Base-by-base conservation (phyloP, 139 green algal genomes). In the Deuterostichococcus epilithicus region DNA sequence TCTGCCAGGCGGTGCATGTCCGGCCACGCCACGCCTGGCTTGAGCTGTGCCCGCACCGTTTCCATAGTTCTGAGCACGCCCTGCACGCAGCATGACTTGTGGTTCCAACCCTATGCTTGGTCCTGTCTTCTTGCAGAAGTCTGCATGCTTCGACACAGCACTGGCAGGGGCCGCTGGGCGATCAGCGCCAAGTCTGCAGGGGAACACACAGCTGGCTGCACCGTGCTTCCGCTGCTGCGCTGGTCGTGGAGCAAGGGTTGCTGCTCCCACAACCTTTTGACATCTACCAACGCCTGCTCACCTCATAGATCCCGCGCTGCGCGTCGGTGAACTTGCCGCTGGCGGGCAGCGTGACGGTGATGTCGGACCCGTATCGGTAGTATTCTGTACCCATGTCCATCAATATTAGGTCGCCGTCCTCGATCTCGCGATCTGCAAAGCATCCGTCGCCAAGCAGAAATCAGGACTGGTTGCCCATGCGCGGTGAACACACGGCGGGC, bases 321-420 rank as follows among this genome's bases (percentile, higher is more conserved):
- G 90, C 72, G 1, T 78, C 8, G 0, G 84, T 91, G 86, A 98
- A 97, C 39, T 82, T 88, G 73, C 93, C 93, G 68, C 81, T 86
- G 26, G 84, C 84, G 22, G 93, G 93, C 81, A 89, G 95, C 30
- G 86, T 91, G 78, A 83, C 90, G 26, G 94, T 97, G 83, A 97
- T 97, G 84, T 97, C 93, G 32, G 73, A 70, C 34, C 44, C 69
- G 42, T 78, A 79, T 34, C 28, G 75, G 78, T 88, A 86, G 83
- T 95, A 96, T 74, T 94, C 90, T 22, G 84, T 92, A 36, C 94
- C 94, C 80, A 93, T 92, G 83, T 97, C 92, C 44, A 92, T 59
- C 76, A 97, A 84, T 32, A 92, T 47, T 67, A 97, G 82, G 71
- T 96, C 90, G 13, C 87, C 89, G 13, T 88, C 81, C 45, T 65